A percentile compares a stretch with the other conserved stretches of the same genome.
Conservation (phyloP, 148 eudicot genomes). For the Fagopyrum tataricum region DNA sequence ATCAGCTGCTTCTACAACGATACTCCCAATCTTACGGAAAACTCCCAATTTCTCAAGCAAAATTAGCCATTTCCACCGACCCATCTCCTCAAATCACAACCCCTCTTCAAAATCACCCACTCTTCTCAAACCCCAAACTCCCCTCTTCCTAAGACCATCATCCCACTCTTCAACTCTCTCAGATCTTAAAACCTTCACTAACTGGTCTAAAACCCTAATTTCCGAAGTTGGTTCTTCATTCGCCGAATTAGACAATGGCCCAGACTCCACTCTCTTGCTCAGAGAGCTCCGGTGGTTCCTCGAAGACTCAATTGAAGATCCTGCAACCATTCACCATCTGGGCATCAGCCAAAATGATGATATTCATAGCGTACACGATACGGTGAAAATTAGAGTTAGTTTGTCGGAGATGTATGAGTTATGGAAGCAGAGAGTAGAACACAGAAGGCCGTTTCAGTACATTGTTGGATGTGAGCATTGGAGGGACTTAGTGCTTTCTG, state of each 20-base stretch:
- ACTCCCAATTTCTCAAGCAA: constrained; percentile 10
- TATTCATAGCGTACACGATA: background rate
- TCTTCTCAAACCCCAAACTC: constrained; percentile 45
- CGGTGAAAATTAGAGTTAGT: constrained; percentile 33
- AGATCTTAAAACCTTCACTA: constrained; percentile 49
- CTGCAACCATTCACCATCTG: constrained; percentile 20
- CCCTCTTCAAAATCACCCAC: constrained; percentile 8
- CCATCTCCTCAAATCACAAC: constrained; percentile 1
- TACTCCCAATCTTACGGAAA: constrained; percentile 12
- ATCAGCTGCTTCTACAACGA: background rate
- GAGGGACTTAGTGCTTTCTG: constrained; percentile 90
- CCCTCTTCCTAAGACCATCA: constrained; percentile 67
- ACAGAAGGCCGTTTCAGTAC: constrained; percentile 89
- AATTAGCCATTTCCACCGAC: constrained; percentile 10
- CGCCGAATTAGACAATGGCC: constrained; percentile 51
- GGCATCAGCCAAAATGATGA: constrained; percentile 15
- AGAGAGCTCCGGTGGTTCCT: constrained; percentile 85
- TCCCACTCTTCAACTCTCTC: constrained; percentile 38
- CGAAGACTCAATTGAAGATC: constrained; percentile 55
- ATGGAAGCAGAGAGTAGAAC: constrained; percentile 70
- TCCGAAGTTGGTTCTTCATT: constrained; percentile 43
- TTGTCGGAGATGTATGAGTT: constrained; percentile 50
- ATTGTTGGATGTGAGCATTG: constrained; percentile 98
- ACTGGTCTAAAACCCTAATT: constrained; percentile 66
- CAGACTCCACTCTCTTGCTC: constrained; percentile 42